Percentiles rank a stretch among this genome's conserved stretches.
These are phyloP conservation scores for Exophiala dermatitidis DNA, from an alignment of 2,329 filamentous ascomycete genomes.

Conservation along the genomic window DNA sequence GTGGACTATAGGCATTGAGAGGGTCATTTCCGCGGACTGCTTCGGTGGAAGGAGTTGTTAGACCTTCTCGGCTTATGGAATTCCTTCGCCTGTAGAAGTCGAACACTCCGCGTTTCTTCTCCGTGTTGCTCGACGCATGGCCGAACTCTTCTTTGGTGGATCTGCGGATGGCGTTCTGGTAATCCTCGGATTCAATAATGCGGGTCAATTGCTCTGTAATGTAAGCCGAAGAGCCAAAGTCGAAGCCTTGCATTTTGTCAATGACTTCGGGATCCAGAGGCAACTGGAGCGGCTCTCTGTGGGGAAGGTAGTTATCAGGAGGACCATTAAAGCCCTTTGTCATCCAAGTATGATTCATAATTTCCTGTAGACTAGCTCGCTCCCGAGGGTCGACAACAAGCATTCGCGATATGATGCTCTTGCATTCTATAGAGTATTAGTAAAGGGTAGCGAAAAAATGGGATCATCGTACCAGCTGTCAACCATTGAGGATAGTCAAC, in stretches of 20 bases:
- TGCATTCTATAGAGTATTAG: conserved; percentile 65
- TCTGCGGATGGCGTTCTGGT: conserved; percentile 72
- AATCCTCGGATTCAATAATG: conserved; percentile 88
- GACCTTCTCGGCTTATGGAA: conserved; percentile 80
- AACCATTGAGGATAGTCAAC: conserved; percentile 96
- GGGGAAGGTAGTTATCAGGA: conserved; percentile 81
- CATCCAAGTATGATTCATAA: conserved; percentile 95
- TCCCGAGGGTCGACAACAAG: conserved; percentile 87
- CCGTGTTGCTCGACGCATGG: conserved; percentile 53
- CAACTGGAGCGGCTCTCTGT: conserved; percentile 73
- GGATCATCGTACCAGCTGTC: conserved; percentile 61
- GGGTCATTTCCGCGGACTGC: conserved; percentile 79
- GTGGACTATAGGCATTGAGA: conserved; percentile 83
- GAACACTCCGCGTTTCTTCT: conserved; percentile 85
- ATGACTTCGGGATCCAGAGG: conserved; percentile 79
- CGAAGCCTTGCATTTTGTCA: conserved; percentile 93
- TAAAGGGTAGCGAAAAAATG: conserved; percentile 9
- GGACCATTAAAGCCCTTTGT: conserved; percentile 79
- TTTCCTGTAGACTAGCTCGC: conserved; percentile 78
- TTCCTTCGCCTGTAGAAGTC: conserved; percentile 96
- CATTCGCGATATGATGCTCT: conserved; percentile 87
- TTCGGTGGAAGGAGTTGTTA: conserved; percentile 76
- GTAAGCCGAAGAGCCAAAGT: conserved; percentile 80
- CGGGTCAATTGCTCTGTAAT: conserved; percentile 76
- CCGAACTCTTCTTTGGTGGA: conserved; percentile 60